Evolutionary conservation across 345 rosid species (phyloP).

Genomic region (Eucalyptus sp.): DNA sequence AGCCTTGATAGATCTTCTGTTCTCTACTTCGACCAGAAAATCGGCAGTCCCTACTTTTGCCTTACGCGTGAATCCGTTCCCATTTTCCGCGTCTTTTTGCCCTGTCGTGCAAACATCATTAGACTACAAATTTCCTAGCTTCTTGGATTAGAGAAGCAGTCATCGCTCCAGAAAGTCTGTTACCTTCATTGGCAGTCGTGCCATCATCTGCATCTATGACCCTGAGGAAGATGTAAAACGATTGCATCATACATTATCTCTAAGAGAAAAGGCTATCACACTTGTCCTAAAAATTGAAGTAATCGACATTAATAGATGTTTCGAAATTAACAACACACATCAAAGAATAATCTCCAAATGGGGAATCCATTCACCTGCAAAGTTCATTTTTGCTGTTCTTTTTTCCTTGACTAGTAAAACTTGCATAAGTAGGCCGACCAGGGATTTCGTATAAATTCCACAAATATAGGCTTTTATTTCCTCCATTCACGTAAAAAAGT

Average conservation of each 20-base stretch:
- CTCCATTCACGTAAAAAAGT: background rate
- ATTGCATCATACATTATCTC: background rate
- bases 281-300: background rate
- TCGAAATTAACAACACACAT: background rate
- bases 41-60: slow-evolving; percentile 49
- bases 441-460: background rate
- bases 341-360: background rate
- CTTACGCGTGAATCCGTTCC: slow-evolving; percentile 12
- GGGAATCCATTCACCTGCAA: background rate
- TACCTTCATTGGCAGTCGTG: background rate
- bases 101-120: background rate
- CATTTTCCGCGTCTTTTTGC: slow-evolving; percentile 18
- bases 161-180: background rate
- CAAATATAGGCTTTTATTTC: background rate
- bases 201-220: background rate
- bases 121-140: background rate
- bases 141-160: background rate
- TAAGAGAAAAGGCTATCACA: background rate
- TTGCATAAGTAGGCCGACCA: background rate
- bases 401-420: background rate
- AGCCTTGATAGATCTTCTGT: slow-evolving; percentile 59
- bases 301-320: background rate
- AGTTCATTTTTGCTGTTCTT: slow-evolving; percentile 1
- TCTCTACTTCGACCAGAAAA: slow-evolving; percentile 63
- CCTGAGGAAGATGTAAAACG: background rate